Conservation (phyloP, 148 eudicot genomes). For the Heliamphora exappendiculata region DNA sequence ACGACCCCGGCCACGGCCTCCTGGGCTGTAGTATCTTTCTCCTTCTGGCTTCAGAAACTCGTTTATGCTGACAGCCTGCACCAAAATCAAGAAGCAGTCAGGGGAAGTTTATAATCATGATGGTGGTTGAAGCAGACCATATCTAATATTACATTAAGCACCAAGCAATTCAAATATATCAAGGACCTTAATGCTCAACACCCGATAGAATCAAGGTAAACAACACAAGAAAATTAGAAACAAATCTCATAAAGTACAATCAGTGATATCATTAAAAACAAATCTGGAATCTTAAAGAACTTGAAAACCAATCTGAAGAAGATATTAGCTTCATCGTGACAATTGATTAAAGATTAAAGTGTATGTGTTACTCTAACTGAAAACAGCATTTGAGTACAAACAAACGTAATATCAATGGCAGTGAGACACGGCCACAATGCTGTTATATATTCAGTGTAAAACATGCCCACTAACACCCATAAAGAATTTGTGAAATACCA, state of each 20-base stretch:
- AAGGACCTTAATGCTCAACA: background rate
- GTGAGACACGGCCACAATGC: background rate
- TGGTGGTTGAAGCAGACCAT: background rate
- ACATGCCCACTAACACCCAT: background rate
- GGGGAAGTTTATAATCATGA: no score
- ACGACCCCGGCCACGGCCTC: slow-evolving; percentile 51
- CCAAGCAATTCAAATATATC: background rate
- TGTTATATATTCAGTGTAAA: background rate
- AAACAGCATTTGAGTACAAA: no score
- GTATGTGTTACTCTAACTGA: no score
- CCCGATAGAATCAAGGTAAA: background rate
- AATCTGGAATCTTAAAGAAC: background rate
- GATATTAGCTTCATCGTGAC: no score
- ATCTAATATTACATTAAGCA: background rate
- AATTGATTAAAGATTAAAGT: background rate
- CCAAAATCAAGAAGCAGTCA: background rate
- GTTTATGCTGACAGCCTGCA: slow-evolving; percentile 50
- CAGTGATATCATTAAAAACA: background rate
- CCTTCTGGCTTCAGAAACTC: slow-evolving; percentile 60
- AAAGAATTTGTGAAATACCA: background rate
- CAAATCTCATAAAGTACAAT: no score
- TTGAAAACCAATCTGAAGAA: background rate
- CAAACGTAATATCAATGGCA: background rate
- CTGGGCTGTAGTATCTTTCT: slow-evolving; percentile 30
- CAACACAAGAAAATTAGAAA: background rate